Conservation (phyloP, 306 rosid genomes). For the Fragaria iinumae region DNA sequence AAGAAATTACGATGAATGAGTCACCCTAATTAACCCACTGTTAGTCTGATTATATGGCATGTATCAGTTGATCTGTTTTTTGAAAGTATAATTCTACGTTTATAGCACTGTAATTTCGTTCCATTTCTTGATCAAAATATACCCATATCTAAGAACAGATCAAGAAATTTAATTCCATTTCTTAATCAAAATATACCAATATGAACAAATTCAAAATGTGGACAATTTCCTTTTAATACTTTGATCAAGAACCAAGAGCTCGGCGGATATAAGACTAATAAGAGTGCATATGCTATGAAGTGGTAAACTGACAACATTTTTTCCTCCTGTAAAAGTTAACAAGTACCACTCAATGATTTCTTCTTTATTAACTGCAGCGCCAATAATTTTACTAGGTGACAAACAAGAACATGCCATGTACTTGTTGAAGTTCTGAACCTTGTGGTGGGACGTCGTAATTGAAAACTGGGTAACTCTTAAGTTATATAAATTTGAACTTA, state of each 20-base stretch:
- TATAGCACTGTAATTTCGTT: not conserved
- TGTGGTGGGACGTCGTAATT: not conserved
- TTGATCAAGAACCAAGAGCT: not conserved
- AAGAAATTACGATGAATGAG: not conserved
- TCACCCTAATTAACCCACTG: not conserved
- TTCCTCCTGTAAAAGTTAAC: not conserved
- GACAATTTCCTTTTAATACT: not conserved
- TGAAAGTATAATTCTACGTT: too few species aligned
- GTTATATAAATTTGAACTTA: not conserved
- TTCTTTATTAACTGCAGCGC: not conserved
- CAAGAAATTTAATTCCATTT: not conserved
- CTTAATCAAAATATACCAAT: not conserved
- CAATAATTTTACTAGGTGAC: conserved; percentile 12
- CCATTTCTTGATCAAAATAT: not conserved
- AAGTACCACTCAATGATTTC: not conserved
- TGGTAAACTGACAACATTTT: not conserved
- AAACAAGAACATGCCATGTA: conserved; percentile 1
- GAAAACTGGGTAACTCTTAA: not conserved
- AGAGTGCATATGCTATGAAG: not conserved
- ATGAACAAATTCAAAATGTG: not conserved
- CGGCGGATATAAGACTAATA: not conserved
- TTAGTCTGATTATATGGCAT: not conserved
- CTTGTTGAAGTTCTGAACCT: not conserved
- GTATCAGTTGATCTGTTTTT: not conserved
- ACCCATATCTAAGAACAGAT: not conserved